These are phyloP conservation scores for Phialophora chinensis DNA, from an alignment of 2,329 filamentous ascomycete genomes.

Conservation along the genomic window DNA sequence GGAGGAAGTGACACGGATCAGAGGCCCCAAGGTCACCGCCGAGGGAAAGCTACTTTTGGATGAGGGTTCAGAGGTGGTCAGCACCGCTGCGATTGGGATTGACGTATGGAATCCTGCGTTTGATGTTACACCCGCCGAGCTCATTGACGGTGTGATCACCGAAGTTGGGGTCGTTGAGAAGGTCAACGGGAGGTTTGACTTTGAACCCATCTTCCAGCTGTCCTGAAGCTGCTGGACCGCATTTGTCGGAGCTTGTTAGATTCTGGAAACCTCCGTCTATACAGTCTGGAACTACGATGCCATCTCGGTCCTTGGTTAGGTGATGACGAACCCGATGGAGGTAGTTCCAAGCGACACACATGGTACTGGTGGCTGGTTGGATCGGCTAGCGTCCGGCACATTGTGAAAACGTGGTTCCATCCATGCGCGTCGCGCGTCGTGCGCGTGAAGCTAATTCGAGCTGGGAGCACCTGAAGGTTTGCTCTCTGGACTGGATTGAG, in stretches of 20 bases:
- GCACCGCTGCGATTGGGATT: constrained; percentile 77
- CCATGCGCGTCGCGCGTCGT: constrained; percentile 2
- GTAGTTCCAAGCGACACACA: neutral
- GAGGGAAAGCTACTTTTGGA: constrained; percentile 65
- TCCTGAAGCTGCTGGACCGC: constrained; percentile 14
- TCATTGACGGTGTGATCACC: constrained; percentile 94
- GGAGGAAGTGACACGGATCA: constrained; percentile 83
- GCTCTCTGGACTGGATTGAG: constrained; percentile 42
- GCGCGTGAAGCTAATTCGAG: constrained; percentile 23
- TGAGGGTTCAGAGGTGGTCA: constrained; percentile 70
- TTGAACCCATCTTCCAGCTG: constrained; percentile 50
- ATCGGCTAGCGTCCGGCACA: constrained; percentile 31
- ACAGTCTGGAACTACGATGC: neutral
- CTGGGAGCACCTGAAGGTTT: constrained; percentile 29
- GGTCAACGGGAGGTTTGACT: constrained; percentile 70
- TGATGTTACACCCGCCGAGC: constrained; percentile 84
- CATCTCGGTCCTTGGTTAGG: neutral
- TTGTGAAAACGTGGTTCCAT: constrained; percentile 34
- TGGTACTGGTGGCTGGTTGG: neutral
- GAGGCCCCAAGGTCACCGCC: constrained; percentile 73
- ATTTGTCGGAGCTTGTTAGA: neutral
- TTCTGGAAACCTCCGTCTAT: neutral
- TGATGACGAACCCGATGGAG: neutral
- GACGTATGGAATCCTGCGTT: constrained; percentile 96
- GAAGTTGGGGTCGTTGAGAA: constrained; percentile 88